Percentiles rank a stretch among this genome's conserved stretches.
Evolutionary conservation across 192 early-diverging fungal species (phyloP).

Genomic region (Diversispora eburnea): DNA sequence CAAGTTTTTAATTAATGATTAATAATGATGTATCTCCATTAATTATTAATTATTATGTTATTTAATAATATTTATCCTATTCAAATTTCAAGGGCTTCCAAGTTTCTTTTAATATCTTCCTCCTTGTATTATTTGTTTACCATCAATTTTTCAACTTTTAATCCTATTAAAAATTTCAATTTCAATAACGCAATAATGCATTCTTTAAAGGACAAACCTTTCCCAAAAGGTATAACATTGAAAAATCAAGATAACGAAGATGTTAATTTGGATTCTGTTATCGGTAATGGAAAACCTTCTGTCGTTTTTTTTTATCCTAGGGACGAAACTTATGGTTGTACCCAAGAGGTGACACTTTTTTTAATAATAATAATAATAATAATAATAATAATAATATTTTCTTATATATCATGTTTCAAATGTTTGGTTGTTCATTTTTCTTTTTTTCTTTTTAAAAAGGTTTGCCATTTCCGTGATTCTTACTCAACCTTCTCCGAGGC

Average conservation of each 20-base stretch:
- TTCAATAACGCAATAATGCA: neutral
- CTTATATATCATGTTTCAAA: neutral
- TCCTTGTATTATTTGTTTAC: too few species aligned
- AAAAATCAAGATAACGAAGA: constrained; percentile 36
- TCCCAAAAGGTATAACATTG: constrained; percentile 31
- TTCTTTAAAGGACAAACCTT: constrained; percentile 31
- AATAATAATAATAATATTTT: neutral
- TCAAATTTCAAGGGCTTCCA: too few species aligned
- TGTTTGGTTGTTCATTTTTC: neutral
- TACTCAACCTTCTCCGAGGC: constrained; percentile 35
- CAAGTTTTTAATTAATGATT: too few species aligned
- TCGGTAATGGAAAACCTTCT: constrained; percentile 31
- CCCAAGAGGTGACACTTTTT: constrained; percentile 32
- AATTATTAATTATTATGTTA: too few species aligned
- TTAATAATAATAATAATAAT: neutral
- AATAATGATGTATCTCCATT: too few species aligned
- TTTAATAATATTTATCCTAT: too few species aligned
- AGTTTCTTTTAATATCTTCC: too few species aligned
- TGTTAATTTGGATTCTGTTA: constrained; percentile 30
- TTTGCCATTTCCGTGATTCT: constrained; percentile 39
- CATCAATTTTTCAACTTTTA: too few species aligned
- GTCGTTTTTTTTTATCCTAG: constrained; percentile 45
- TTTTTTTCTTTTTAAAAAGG: constrained; percentile 26
- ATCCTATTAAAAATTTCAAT: too few species aligned
- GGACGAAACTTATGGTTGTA: constrained; percentile 36